Evolutionary conservation across 805 yeast species (phyloP).

Genomic region (Jamesozyma piceae): DNA sequence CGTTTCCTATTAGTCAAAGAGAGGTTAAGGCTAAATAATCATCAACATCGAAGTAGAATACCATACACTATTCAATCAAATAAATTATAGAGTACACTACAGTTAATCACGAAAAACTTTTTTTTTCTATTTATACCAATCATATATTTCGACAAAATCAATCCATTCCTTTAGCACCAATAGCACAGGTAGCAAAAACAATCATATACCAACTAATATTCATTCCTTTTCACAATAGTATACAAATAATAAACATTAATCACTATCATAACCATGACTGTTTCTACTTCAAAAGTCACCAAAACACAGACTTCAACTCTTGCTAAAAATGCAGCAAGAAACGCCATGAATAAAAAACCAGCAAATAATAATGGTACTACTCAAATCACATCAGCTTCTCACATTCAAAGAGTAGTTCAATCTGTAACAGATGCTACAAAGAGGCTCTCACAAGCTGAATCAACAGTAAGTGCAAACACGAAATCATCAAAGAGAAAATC

Average conservation of each 20-base stretch:
- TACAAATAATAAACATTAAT: not conserved
- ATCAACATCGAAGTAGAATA: no score
- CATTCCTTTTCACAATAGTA: slow-evolving; percentile 9
- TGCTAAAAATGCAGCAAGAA: slow-evolving; percentile 24
- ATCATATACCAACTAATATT: slow-evolving; percentile 14
- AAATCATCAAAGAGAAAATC: slow-evolving; percentile 27
- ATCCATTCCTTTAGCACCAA: not conserved
- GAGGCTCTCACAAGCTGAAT: slow-evolving; percentile 27
- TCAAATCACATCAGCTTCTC: slow-evolving; percentile 4
- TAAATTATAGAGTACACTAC: no score
- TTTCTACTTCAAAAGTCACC: slow-evolving; percentile 3
- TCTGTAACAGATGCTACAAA: slow-evolving; percentile 31
- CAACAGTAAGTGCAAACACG: slow-evolving; percentile 18
- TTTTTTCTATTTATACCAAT: no score
- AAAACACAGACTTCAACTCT: slow-evolving; percentile 9
- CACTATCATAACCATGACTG: no score
- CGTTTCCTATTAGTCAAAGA: no score
- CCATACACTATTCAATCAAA: no score
- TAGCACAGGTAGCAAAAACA: no score
- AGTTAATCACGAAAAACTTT: no score
- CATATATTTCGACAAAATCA: not conserved
- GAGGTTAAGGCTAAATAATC: no score
- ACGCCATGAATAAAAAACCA: slow-evolving; percentile 15
- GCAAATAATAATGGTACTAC: not conserved
- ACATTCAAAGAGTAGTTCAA: slow-evolving; percentile 26